Percentiles rank a stretch among this genome's conserved stretches.
Conservation (phyloP, 148 eudicot species). For the Agrostemma githago region DNA sequence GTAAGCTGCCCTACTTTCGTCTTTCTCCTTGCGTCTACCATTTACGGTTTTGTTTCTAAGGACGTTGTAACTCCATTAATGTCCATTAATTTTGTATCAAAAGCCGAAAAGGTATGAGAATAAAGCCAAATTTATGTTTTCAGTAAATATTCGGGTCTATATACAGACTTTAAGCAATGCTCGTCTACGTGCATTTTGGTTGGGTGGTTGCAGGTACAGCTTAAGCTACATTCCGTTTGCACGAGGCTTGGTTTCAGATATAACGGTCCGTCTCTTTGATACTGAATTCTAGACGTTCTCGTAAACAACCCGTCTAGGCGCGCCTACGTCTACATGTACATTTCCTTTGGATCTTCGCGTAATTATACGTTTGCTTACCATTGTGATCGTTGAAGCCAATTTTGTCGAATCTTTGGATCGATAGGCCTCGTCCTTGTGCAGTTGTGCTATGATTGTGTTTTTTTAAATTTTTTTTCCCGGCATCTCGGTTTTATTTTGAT, state of each 20-base stretch:
- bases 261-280: constrained; percentile 52
- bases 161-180: background rate
- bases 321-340: background rate
- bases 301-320: background rate
- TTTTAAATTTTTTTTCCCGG: too few species aligned
- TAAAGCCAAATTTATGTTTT: too few species aligned
- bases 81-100: background rate
- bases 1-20: constrained; percentile 42
- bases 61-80: background rate
- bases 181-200: constrained; percentile 1
- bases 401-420: background rate
- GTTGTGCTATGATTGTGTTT: too few species aligned
- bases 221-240: constrained; percentile 68
- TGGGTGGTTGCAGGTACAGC: constrained; percentile 70
- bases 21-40: background rate
- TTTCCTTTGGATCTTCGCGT: too few species aligned
- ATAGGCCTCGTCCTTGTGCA: background rate
- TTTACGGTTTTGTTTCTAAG: background rate
- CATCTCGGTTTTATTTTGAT: background rate
- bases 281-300: constrained; percentile 50
- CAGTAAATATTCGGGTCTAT: background rate
- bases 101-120: background rate
- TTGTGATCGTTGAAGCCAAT: background rate
- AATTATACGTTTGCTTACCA: background rate
- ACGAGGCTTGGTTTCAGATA: constrained; percentile 56